Percentiles rank a stretch among this genome's conserved stretches.
These are phyloP conservation scores for Mortierella hygrophila DNA, from an alignment of 192 early-diverging fungal species.

Conservation along the genomic window DNA sequence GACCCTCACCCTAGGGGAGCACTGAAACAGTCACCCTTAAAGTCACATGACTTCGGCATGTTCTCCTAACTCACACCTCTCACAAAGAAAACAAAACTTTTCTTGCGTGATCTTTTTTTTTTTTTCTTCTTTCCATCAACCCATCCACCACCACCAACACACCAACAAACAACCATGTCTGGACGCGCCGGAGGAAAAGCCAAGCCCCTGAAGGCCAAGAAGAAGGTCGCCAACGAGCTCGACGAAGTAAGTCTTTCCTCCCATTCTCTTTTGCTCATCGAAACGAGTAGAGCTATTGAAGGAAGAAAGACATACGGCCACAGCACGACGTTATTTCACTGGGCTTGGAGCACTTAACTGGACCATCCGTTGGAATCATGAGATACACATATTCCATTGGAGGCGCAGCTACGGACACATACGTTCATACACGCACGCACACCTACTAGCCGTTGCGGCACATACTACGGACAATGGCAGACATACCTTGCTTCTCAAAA, in stretches of 20 bases:
- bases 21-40: not conserved
- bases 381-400: not conserved
- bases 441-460: not conserved
- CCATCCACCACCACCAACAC: slow-evolving; percentile 11
- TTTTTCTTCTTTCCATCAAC: slow-evolving; percentile 9
- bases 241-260: slow-evolving; percentile 66
- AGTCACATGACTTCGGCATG: not conserved
- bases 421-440: not conserved
- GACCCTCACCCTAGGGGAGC: too few species aligned
- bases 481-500: not conserved
- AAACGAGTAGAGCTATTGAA: not conserved
- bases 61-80: not conserved
- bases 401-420: not conserved
- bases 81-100: not conserved
- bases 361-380: not conserved
- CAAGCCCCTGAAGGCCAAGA: slow-evolving; percentile 93
- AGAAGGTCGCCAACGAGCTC: slow-evolving; percentile 62
- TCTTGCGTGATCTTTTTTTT: not conserved
- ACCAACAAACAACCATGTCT: slow-evolving; percentile 37
- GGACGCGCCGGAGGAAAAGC: slow-evolving; percentile 80
- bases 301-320: too few species aligned
- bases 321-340: not conserved
- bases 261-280: not conserved
- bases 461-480: not conserved
- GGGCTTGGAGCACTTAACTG: not conserved